Evolutionary conservation across 2,329 filamentous ascomycete genomes (phyloP).

Genomic region (Grosmannia penicillata): DNA sequence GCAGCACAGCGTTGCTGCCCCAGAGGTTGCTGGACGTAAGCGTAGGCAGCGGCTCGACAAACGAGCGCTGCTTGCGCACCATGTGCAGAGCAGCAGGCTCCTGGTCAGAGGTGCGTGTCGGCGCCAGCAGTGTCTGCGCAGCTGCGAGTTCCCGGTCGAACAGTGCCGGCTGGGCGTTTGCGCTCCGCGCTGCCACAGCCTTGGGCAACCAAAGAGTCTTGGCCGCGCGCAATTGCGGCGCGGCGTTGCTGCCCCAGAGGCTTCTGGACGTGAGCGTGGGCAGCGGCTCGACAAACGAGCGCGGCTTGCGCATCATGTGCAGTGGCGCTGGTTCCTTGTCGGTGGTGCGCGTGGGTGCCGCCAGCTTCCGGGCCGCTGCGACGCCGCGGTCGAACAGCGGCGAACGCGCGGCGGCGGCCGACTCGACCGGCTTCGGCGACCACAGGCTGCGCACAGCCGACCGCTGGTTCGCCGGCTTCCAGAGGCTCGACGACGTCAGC

Average conservation of each 20-base stretch:
- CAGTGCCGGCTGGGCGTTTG: neutral
- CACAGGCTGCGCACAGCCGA: neutral
- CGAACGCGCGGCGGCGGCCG: neutral
- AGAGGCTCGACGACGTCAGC: slow-evolving; percentile 12
- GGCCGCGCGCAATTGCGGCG: no score
- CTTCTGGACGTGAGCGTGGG: slow-evolving; percentile 2
- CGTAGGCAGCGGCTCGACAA: slow-evolving; percentile 1
- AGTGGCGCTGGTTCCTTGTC: slow-evolving; percentile 5
- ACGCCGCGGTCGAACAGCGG: slow-evolving; percentile 6
- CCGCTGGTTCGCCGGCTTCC: slow-evolving; percentile 7
- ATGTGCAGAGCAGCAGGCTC: slow-evolving; percentile 16
- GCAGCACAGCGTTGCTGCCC: neutral
- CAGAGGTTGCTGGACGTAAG: slow-evolving; percentile 6
- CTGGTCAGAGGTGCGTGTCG: slow-evolving; percentile 8
- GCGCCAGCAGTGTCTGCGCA: slow-evolving; percentile 2
- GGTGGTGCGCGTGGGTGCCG: slow-evolving; percentile 4
- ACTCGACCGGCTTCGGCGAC: neutral
- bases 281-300: slow-evolving; percentile 1
- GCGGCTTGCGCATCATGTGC: neutral
- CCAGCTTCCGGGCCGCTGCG: neutral
- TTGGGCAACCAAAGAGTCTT: slow-evolving; percentile 3
- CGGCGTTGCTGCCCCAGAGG: slow-evolving; percentile 1
- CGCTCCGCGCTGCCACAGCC: neutral
- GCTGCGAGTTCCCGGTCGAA: slow-evolving; percentile 7
- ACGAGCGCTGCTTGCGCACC: slow-evolving; percentile 4